Percentiles rank a stretch among this genome's conserved stretches.
These are phyloP conservation scores for Umbilicaria muhlenbergii DNA, from an alignment of 495 filamentous ascomycete species.

Conservation along the genomic window DNA sequence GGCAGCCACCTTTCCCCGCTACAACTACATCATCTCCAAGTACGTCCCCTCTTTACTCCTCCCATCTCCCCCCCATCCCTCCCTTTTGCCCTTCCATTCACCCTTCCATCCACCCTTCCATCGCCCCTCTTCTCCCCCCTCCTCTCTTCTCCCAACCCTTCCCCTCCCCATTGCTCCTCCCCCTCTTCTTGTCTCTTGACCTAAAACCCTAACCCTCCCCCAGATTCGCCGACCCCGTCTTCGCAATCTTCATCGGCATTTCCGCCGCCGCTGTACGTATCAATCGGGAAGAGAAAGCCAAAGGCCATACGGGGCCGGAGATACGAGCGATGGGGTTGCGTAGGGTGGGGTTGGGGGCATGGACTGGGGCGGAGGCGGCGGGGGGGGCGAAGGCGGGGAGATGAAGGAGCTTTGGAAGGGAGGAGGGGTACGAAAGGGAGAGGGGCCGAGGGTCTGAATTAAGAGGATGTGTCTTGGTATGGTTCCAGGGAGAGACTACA, in stretches of 20 bases:
- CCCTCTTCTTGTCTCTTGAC: neutral
- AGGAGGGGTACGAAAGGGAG: slow-evolving; percentile 11
- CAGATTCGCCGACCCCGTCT: slow-evolving; percentile 64
- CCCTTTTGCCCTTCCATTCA: neutral
- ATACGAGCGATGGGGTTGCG: slow-evolving; percentile 13
- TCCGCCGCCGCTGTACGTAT: slow-evolving; percentile 40
- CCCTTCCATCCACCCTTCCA: neutral
- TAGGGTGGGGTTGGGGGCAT: slow-evolving; percentile 18
- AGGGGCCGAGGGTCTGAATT: neutral
- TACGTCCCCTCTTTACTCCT: neutral
- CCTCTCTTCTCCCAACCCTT: neutral
- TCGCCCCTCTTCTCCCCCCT: neutral
- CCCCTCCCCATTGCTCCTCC: neutral
- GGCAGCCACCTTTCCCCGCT: slow-evolving; percentile 2
- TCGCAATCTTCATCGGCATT: slow-evolving; percentile 67
- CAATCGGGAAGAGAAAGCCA: slow-evolving; percentile 67
- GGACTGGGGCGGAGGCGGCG: slow-evolving; percentile 11
- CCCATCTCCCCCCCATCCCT: neutral
- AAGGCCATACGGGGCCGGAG: slow-evolving; percentile 17
- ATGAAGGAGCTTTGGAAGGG: slow-evolving; percentile 19
- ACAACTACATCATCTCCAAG: slow-evolving; percentile 8
- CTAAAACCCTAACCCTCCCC: neutral
- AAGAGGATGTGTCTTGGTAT: no score
- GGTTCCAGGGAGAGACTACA: neutral
- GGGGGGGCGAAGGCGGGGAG: slow-evolving; percentile 14